Evolutionary conservation across 2,329 filamentous ascomycete genomes (phyloP).

Genomic region (Beauveria varroae): DNA sequence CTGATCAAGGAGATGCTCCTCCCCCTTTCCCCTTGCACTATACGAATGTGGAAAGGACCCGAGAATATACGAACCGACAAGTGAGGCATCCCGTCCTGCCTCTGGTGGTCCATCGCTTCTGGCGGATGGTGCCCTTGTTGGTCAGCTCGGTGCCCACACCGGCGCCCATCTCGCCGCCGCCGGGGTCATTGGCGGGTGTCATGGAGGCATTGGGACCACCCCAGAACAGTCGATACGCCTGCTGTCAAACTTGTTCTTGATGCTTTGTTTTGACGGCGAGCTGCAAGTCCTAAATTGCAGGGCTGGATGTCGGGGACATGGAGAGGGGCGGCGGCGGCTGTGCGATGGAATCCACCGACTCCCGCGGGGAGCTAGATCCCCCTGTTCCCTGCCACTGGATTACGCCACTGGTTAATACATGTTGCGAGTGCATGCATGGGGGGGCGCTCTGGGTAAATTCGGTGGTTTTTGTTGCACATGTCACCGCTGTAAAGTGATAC

Average conservation of each 20-base stretch:
- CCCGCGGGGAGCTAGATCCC: too few species aligned
- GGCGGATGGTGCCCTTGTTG: conserved; percentile 1
- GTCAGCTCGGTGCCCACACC: conserved; percentile 2
- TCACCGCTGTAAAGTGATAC: too few species aligned
- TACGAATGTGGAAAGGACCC: not conserved
- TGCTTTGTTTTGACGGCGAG: not conserved
- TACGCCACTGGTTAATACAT: not conserved
- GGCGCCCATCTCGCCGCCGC: not conserved
- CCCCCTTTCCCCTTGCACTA: not conserved
- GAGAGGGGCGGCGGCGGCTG: not conserved
- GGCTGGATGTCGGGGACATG: not conserved
- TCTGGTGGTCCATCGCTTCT: conserved; percentile 2
- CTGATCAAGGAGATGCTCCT: too few species aligned
- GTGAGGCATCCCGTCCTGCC: conserved; percentile 4
- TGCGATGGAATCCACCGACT: not conserved
- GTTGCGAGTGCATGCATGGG: too few species aligned
- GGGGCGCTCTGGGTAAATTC: too few species aligned
- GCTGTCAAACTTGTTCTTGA: too few species aligned
- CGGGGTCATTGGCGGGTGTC: not conserved
- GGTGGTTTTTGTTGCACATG: too few species aligned
- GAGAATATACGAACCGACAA: not conserved
- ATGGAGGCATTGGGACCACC: too few species aligned
- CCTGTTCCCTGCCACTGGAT: not conserved
- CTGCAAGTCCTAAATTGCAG: not conserved
- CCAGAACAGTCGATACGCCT: too few species aligned